Evolutionary conservation across 2,329 filamentous ascomycete genomes (phyloP).

Genomic region (Trichophaea hybrida): DNA sequence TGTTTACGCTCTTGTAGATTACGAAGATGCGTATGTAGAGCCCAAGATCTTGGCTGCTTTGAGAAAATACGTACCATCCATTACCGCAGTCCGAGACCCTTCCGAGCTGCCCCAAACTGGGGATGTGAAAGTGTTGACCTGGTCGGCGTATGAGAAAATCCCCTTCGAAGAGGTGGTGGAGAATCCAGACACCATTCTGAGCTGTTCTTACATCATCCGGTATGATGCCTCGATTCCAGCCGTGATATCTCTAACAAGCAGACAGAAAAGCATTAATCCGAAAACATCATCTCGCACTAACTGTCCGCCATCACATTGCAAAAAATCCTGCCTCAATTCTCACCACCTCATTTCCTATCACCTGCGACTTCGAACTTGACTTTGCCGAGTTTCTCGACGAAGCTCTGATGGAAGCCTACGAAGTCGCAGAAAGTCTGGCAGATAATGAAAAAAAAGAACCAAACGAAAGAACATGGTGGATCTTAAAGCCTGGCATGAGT

Average conservation of each 20-base stretch:
- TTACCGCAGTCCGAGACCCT: constrained; percentile 26
- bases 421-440: constrained; percentile 63
- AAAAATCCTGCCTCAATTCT: constrained; percentile 66
- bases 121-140: constrained; percentile 51
- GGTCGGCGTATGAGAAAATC: constrained; percentile 71
- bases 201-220: constrained; percentile 87
- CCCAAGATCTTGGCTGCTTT: constrained; percentile 68
- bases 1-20: constrained; percentile 53
- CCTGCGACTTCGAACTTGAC: constrained; percentile 83
- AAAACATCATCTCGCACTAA: constrained; percentile 83
- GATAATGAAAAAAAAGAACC: constrained; percentile 42
- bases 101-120: constrained; percentile 19
- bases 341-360: constrained; percentile 55
- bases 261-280: constrained; percentile 72
- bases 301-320: constrained; percentile 67
- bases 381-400: constrained; percentile 96
- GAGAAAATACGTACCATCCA: constrained; percentile 36
- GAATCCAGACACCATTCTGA: constrained; percentile 47
- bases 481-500: constrained; percentile 94
- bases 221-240: not conserved
- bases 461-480: constrained; percentile 71
- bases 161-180: constrained; percentile 63
- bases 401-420: constrained; percentile 76
- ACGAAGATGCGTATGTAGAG: constrained; percentile 80
- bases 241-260: not conserved